Conservation (phyloP, 2,329 filamentous ascomycete species). For the Monosporascus cannonballus region DNA sequence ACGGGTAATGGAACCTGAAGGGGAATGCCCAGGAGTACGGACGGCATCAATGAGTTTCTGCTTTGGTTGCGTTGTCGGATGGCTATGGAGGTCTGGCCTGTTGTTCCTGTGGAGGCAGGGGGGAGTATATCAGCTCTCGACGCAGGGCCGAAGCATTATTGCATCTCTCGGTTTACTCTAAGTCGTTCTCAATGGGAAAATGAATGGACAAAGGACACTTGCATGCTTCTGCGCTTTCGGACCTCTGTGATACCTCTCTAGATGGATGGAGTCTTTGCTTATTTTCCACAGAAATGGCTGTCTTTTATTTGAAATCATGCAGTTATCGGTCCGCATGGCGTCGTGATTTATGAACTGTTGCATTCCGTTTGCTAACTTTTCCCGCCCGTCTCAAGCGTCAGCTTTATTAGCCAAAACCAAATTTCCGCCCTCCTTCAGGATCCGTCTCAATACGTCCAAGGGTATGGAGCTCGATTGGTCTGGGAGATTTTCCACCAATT, state of each 20-base stretch:
- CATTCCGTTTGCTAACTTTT: neutral
- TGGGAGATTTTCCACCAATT: conserved; percentile 42
- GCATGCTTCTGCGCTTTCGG: neutral
- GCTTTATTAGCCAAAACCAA: conserved; percentile 28
- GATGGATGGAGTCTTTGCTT: neutral
- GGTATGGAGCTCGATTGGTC: conserved; percentile 34
- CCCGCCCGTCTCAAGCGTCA: neutral
- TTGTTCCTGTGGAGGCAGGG: conserved; percentile 17
- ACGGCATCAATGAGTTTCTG: conserved; percentile 29
- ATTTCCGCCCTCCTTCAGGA: conserved; percentile 45
- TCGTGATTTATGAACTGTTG: neutral
- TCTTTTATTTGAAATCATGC: too few species aligned
- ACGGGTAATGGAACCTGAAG: conserved; percentile 23
- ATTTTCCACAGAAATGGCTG: too few species aligned
- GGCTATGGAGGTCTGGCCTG: conserved; percentile 24
- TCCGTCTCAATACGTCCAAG: conserved; percentile 36
- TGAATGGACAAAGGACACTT: conserved; percentile 21
- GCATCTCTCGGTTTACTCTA: conserved; percentile 28
- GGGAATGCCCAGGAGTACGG: conserved; percentile 29
- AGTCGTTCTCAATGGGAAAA: conserved; percentile 26
- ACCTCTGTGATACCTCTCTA: neutral
- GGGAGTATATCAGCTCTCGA: conserved; percentile 14
- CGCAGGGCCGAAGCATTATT: conserved; percentile 21
- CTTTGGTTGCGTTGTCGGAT: conserved; percentile 26
- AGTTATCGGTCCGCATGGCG: conserved; percentile 3